phyloP scores from a whole-genome alignment of 805 yeast species.

The Jamesozyma gamospora region DNA sequence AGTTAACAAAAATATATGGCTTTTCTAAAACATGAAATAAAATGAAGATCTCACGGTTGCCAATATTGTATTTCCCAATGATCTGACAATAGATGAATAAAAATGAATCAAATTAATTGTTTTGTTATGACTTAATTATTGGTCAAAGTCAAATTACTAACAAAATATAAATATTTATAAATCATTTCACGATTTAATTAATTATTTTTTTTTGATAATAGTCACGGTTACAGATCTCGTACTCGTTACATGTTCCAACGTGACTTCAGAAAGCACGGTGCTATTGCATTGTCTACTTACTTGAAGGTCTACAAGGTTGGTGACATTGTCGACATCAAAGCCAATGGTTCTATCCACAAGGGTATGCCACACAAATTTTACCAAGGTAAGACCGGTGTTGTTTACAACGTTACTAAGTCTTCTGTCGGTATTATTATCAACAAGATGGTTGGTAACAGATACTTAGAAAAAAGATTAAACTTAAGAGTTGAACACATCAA shows the following conservation, averaged over 20 bases:
- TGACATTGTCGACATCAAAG: constrained; percentile 98
- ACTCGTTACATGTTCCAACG: constrained; percentile 99
- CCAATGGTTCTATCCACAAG: constrained; percentile 98
- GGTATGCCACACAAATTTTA: constrained; percentile 99
- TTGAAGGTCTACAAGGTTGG: constrained; percentile 97
- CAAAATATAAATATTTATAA: neutral
- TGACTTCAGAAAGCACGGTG: constrained; percentile 95
- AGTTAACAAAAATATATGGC: too few relatives aligned
- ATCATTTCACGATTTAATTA: neutral
- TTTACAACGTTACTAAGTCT: constrained; percentile 97
- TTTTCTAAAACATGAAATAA: too few relatives aligned
- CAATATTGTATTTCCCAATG: too few relatives aligned
- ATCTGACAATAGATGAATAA: too few relatives aligned
- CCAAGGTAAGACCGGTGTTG: constrained; percentile 99
- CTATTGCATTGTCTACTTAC: constrained; percentile 90
- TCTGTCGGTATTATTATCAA: constrained; percentile 96
- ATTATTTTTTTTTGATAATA: constrained; percentile 17
- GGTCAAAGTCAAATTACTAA: constrained; percentile 1
- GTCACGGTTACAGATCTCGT: constrained; percentile 99
- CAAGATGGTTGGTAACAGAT: constrained; percentile 99
- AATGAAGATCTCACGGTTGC: too few relatives aligned
- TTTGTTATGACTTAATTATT: too few relatives aligned
- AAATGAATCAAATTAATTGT: too few relatives aligned
- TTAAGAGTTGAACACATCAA: constrained; percentile 97
- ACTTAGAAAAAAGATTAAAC: constrained; percentile 97